These are phyloP conservation scores for Paraleonurus japonicus DNA, from an alignment of 257 asterid genomes.

Conservation along the genomic window DNA sequence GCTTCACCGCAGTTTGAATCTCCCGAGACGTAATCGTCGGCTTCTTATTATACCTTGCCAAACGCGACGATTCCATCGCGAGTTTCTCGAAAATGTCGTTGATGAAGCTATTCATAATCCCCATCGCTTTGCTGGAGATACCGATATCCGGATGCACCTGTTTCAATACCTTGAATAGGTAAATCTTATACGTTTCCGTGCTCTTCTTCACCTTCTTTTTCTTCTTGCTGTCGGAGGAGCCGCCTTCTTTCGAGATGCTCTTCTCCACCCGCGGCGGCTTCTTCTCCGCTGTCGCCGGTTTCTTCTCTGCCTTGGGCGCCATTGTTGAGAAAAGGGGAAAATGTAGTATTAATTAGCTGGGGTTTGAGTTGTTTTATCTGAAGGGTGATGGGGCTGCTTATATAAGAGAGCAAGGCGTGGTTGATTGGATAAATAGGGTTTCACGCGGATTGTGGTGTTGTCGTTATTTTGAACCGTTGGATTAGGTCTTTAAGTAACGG, in stretches of 20 bases:
- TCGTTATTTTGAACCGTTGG: too few species aligned
- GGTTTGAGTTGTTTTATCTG: too few species aligned
- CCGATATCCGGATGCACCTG: constrained; percentile 49
- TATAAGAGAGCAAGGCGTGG: too few species aligned
- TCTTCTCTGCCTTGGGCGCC: constrained; percentile 44
- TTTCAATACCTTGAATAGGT: constrained; percentile 44
- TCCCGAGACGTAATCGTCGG: constrained; percentile 46
- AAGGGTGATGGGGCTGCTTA: too few species aligned
- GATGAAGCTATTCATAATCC: constrained; percentile 52
- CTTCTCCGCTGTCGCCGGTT: constrained; percentile 40
- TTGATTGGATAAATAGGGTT: too few species aligned
- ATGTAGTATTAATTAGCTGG: too few species aligned
- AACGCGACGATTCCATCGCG: constrained; percentile 42
- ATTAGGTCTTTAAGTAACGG: too few species aligned
- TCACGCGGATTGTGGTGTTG: too few species aligned
- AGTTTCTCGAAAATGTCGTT: constrained; percentile 46
- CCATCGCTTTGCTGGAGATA: constrained; percentile 48
- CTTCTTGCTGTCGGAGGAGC: constrained; percentile 19
- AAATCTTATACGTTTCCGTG: constrained; percentile 44
- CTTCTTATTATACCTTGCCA: constrained; percentile 47
- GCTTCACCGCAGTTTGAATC: constrained; percentile 48
- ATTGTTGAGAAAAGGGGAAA: constrained; percentile 9
- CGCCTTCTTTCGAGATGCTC: constrained; percentile 29
- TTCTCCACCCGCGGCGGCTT: constrained; percentile 33
- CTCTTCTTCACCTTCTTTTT: constrained; percentile 45